Base-by-base conservation (phyloP, 495 filamentous ascomycete species). In the Lepraria neglecta region DNA sequence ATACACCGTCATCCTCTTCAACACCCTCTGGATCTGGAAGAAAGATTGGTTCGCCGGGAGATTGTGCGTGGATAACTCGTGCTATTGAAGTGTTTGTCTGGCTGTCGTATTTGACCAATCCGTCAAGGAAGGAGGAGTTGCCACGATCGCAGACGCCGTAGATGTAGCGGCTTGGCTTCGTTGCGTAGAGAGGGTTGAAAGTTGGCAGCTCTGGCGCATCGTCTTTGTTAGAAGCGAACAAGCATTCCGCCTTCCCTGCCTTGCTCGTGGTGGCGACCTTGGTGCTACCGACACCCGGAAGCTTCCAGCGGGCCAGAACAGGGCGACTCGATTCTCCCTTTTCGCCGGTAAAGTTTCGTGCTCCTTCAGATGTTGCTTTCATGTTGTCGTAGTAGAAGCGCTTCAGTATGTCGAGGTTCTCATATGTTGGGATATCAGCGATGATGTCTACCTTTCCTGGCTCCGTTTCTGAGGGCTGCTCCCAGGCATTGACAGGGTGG, bases 21-120 rank as follows among this genome's bases (percentile, higher is more conserved):
- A 61, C 70, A 5, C 68, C 70, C 0, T 72, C 62, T 0, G 70
- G 71, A 31, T 84, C 72, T 0, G 82, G 75, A 0, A 92, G 75
- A 62, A 92, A 91, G 50, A 92, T 85, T 0, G 87, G 77, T 66
- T 92, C 89, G 4, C 88, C 84, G 0, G 89, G 86, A 0, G 81
- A 87, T 54, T 91, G 87, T 0, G 80, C 86, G 52, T 80, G 75
- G 1, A 35, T n/a, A 35, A 60, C 12, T 69, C 72, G 3, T 74
- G 71, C 89, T 84, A 90, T n/a, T 72, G 70, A 3, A 70, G 46
- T 72, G 31, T 77, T 70, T 0, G 81, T 86, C 14, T 73, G 69
- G 6, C 76, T 76, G 69, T 92, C 87, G 42, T 84, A 81, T 66
- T 92, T 92, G 56, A 81, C 75, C 27, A 94, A 78, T 0, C 79